Evolutionary conservation across 2,329 filamentous ascomycete genomes (phyloP), one percentile per base, ranked within the genome.

Genomic region (Trichoderma pleuroti): DNA sequence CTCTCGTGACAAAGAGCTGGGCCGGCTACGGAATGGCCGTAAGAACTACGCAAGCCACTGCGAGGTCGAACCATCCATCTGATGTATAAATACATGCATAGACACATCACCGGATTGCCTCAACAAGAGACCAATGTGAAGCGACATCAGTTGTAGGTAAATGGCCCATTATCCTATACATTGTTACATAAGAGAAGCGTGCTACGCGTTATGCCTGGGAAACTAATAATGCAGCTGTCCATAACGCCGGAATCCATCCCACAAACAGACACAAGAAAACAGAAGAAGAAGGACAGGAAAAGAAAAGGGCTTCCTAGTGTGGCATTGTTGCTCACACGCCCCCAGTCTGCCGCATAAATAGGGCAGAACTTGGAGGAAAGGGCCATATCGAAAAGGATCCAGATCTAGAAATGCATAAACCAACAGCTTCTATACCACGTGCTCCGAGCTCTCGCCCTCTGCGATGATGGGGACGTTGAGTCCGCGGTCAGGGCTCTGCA

Each of bases 401-500:
- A 69, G 64, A 70, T 70, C 56, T 62, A 71, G 14, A 60, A 57
- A 42, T 16, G 32, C 9, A 32, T 8, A 11, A 63, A 46, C 39
- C 62, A 52, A 32, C 57, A 36, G 26, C n/a, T 42, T 67, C 67
- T 85, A 95, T 73, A 94, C 93, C 65, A 92, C 90, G 34, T 87
- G 90, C 83, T 97, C 93, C 0, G 92, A 86, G 62, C 86, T 85
- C 84, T 98, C 96, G 60, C 92, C 93, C 76, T 93, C 91, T 0
- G 94, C 94, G 76, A 99, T 92, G 70, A 99, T 87, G 3, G 96
- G 91, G 52, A 97, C 88, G 21, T 90, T 90, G 66, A 98, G 84
- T 2, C 95, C 94, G 42, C 96, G 87, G 76, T 97, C 94, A 0
- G 96, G 96, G 79, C 93, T 97, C 79, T 97, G 94, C 74, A 98